Evolutionary conservation across 768 basidiomycete genomes (phyloP), one percentile per base, ranked within the genome.

Genomic region (Leccinum aurantiacum): DNA sequence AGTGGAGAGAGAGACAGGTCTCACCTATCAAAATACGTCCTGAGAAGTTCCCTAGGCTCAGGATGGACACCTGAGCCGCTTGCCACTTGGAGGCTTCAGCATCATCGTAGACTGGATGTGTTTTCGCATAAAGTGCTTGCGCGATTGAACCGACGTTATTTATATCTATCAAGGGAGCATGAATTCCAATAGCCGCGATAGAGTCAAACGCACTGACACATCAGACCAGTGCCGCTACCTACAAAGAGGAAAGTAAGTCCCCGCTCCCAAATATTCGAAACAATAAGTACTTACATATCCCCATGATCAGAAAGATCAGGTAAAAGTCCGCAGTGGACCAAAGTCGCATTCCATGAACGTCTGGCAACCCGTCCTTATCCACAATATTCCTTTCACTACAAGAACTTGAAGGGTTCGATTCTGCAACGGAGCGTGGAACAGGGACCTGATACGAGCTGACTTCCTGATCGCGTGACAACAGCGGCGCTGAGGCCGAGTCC

Each of bases 91-190:
- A 80, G 0, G 90, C 86, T 62, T 83, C 82, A 0, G 81, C 69
- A n/a, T 84, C 83, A 65, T 93, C 85, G 67, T 90, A 93, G 3
- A 78, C 67, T 0, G 82, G 74, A 50, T 86, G 80, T 7, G 81
- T 82, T 57, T 86, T 78, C 3, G 85, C 82, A 63, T 85, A 88
- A 29, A 90, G 76, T 0, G 79, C 87, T 67, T 90, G 84, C 0
- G 91, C 80, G 60, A 91, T 88, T 2, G 87, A 83, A 15, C 92
- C 90, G n/a, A 88, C 90, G 63, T 94, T 93, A 71, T 93, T 93
- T 74, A 94, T 93, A 67, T 87, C 88, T 89, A 57, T 25, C 17
- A 25, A 37, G 24, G 48, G 24, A 60, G 46, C 63, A 57, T 61
- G 46, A 53, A 57, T 27, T 10, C 3, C 10, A 24, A 35, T 3